These are phyloP conservation scores for Sclerotinia sclerotiorum DNA, from an alignment of 2,329 filamentous ascomycete genomes.

Conservation along the genomic window DNA sequence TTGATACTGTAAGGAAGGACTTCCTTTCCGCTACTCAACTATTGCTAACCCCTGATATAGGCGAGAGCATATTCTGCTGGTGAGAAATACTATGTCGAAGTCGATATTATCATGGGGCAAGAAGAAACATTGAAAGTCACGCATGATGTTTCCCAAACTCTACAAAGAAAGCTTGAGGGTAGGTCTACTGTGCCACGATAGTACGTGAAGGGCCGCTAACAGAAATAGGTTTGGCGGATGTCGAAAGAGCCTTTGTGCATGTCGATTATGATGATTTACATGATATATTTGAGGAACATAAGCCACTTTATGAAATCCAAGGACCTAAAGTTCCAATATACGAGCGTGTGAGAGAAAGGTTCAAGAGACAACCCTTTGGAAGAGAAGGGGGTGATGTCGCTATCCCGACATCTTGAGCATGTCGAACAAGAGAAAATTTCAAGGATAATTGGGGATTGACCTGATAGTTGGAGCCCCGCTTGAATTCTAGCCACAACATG, in stretches of 20 bases:
- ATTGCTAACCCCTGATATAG: constrained; percentile 7
- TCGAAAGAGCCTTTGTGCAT: constrained; percentile 94
- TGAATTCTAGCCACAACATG: too few relatives aligned
- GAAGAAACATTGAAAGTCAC: constrained; percentile 70
- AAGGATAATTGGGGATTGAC: neutral
- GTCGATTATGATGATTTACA: constrained; percentile 76
- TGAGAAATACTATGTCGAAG: constrained; percentile 80
- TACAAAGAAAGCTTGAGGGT: constrained; percentile 92
- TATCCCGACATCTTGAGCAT: neutral
- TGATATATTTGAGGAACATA: constrained; percentile 23
- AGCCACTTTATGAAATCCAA: constrained; percentile 22
- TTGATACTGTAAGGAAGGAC: constrained; percentile 63
- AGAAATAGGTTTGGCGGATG: constrained; percentile 63
- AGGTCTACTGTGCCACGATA: neutral
- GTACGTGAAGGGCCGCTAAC: neutral
- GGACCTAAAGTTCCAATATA: constrained; percentile 16
- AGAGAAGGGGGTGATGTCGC: neutral
- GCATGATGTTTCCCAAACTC: constrained; percentile 89
- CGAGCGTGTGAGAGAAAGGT: constrained; percentile 18
- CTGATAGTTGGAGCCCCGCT: neutral
- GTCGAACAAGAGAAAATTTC: neutral
- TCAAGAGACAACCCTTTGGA: constrained; percentile 2
- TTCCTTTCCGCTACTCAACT: neutral
- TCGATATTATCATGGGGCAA: constrained; percentile 91
- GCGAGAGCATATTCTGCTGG: constrained; percentile 21